Conservation (phyloP, 1,284 basidiomycete genomes). For the Ceratobasidium sp. region DNA sequence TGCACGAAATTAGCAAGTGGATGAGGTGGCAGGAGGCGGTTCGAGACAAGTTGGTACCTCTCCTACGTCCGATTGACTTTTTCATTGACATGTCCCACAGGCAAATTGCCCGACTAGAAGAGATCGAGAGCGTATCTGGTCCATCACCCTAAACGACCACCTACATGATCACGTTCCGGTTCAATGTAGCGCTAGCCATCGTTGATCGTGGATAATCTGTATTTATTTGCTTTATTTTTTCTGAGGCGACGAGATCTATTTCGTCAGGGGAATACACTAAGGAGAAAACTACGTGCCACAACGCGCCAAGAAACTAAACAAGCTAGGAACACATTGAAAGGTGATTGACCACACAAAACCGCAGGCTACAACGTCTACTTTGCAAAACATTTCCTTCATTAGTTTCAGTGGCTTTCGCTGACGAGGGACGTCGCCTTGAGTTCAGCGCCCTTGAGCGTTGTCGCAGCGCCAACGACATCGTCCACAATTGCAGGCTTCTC, state of each 20-base stretch:
- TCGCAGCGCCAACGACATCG: constrained; percentile 14
- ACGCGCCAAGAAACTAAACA: constrained; percentile 12
- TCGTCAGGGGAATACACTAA: constrained; percentile 37
- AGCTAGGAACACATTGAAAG: constrained; percentile 12
- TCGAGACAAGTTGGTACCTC: constrained; percentile 73
- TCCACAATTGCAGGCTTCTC: constrained; percentile 15
- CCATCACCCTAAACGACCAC: constrained; percentile 18
- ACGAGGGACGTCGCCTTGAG: constrained; percentile 28
- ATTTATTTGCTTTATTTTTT: constrained; percentile 40
- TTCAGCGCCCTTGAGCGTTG: constrained; percentile 25
- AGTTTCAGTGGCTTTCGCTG: constrained; percentile 20
- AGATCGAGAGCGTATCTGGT: constrained; percentile 41
- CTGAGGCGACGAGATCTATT: constrained; percentile 9
- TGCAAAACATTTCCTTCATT: background rate
- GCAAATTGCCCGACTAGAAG: constrained; percentile 45
- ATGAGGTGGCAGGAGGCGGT: constrained; percentile 93
- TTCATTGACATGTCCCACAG: constrained; percentile 25
- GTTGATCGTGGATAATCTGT: constrained; percentile 8
- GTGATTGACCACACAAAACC: background rate
- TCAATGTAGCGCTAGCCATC: constrained; percentile 37
- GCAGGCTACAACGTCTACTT: constrained; percentile 23
- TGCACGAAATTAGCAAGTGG: constrained; percentile 91
- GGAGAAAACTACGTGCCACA: constrained; percentile 20
- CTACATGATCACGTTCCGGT: background rate
- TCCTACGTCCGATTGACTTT: background rate